phyloP scores from a whole-genome alignment of 2,329 filamentous ascomycete species.

The Teratosphaeria pseudoeucalypti region DNA sequence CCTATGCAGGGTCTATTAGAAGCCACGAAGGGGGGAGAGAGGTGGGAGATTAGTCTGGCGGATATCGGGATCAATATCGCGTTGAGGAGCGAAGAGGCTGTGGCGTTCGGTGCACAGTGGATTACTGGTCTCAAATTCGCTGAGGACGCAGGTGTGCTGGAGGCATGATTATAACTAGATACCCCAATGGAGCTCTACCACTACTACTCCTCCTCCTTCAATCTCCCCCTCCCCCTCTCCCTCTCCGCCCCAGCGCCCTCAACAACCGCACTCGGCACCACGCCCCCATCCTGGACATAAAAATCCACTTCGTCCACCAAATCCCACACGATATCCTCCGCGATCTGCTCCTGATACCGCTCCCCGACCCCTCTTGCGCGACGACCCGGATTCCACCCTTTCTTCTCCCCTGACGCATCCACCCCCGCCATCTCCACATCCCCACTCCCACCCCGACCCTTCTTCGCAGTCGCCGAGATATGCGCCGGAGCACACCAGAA shows the following conservation, averaged over 20 bases:
- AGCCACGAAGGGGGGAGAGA: slow-evolving; percentile 54
- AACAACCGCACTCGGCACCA: slow-evolving; percentile 7
- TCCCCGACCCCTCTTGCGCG: slow-evolving; percentile 56
- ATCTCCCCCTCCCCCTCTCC: not conserved
- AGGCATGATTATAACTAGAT: not conserved
- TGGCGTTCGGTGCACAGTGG: slow-evolving; percentile 85
- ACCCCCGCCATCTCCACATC: slow-evolving; percentile 25
- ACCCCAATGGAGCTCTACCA: not conserved
- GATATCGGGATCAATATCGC: slow-evolving; percentile 81
- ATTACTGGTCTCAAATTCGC: slow-evolving; percentile 44
- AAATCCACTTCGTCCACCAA: slow-evolving; percentile 91
- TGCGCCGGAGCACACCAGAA: slow-evolving; percentile 79
- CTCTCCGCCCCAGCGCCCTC: not conserved
- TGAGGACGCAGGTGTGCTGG: slow-evolving; percentile 4
- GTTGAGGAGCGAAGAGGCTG: slow-evolving; percentile 72
- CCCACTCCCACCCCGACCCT: not conserved
- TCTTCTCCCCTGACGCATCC: slow-evolving; percentile 10
- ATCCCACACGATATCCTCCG: slow-evolving; percentile 87
- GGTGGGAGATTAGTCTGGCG: slow-evolving; percentile 72
- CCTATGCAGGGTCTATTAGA: slow-evolving; percentile 77
- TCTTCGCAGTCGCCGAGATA: slow-evolving; percentile 6
- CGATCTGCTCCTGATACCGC: slow-evolving; percentile 84
- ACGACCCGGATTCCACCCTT: slow-evolving; percentile 24
- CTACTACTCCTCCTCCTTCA: slow-evolving; percentile 5
- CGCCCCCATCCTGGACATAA: slow-evolving; percentile 58